Evolutionary conservation across 495 filamentous ascomycete genomes (phyloP).

Genomic region (Trypethelium eluteriae): DNA sequence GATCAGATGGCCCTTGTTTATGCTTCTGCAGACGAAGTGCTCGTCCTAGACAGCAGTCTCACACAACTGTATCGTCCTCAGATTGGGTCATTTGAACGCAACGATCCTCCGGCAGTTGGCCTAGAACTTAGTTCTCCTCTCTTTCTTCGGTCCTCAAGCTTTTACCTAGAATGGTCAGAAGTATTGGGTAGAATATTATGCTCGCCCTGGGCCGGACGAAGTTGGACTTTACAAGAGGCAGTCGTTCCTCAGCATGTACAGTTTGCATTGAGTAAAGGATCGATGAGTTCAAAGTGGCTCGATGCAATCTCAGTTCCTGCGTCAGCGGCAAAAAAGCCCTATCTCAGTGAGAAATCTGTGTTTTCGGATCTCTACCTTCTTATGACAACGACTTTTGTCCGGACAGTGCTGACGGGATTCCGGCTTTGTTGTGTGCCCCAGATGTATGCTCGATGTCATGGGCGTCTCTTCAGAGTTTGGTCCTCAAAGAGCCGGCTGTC

Average conservation of each 20-base stretch:
- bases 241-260: background rate
- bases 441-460: background rate
- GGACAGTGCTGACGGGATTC: background rate
- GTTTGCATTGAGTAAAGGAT: background rate
- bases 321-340: background rate
- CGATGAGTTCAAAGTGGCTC: background rate
- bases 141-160: background rate
- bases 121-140: background rate
- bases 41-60: background rate
- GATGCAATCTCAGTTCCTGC: background rate
- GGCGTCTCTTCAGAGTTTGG: background rate
- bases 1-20: conserved; percentile 8
- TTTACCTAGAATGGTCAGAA: conserved; percentile 1
- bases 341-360: background rate
- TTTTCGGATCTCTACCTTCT: background rate
- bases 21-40: conserved; percentile 1
- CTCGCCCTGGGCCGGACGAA: conserved; percentile 7
- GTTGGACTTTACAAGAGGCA: conserved; percentile 9
- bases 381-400: too few relatives aligned
- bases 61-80: background rate
- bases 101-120: conserved; percentile 1
- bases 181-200: conserved; percentile 7
- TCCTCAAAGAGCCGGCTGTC: background rate
- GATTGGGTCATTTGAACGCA: background rate
- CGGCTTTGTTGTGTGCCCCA: conserved; percentile 1